Percentiles rank a stretch among this genome's conserved stretches.
Conservation (phyloP, 2,329 filamentous ascomycete genomes). For the Paecilomyces niveus region DNA sequence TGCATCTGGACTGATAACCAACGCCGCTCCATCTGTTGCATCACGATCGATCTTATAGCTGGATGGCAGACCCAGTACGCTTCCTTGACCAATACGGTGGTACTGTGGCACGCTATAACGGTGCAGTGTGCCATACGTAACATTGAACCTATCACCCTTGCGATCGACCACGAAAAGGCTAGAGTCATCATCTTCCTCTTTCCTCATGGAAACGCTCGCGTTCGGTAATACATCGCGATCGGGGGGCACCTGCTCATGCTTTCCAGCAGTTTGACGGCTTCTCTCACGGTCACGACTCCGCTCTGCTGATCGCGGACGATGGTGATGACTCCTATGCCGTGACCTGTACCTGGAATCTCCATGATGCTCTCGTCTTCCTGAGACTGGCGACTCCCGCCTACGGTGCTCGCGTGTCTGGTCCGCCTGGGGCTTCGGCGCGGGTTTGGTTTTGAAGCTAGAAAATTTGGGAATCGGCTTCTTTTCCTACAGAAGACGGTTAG, state of each 20-base stretch:
- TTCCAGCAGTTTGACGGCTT: conserved; percentile 7
- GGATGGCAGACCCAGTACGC: conserved; percentile 59
- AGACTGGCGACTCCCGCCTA: conserved; percentile 9
- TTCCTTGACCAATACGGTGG: conserved; percentile 59
- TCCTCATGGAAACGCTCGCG: conserved; percentile 8
- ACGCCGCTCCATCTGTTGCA: conserved; percentile 34
- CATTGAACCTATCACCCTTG: conserved; percentile 68
- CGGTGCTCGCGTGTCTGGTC: conserved; percentile 13
- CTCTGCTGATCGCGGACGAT: conserved; percentile 17
- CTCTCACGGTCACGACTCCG: conserved; percentile 9
- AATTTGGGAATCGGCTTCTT: conserved; percentile 58
- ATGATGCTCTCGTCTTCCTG: conserved; percentile 9
- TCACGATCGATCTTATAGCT: conserved; percentile 61
- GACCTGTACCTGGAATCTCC: conserved; percentile 15
- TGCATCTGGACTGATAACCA: conserved; percentile 26
- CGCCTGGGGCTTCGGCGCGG: conserved; percentile 13
- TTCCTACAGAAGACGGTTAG: conserved; percentile 15
- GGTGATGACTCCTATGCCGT: conserved; percentile 15
- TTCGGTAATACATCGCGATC: conserved; percentile 3
- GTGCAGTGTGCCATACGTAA: conserved; percentile 67
- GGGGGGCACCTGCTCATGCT: conserved; percentile 4
- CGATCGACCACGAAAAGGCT: conserved; percentile 58
- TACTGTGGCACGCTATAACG: conserved; percentile 66
- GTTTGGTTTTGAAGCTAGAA: conserved; percentile 61
- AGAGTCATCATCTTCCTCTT: conserved; percentile 10